Conservation (phyloP, 2,329 filamentous ascomycete genomes). For the Rutstroemia sydowiana region DNA sequence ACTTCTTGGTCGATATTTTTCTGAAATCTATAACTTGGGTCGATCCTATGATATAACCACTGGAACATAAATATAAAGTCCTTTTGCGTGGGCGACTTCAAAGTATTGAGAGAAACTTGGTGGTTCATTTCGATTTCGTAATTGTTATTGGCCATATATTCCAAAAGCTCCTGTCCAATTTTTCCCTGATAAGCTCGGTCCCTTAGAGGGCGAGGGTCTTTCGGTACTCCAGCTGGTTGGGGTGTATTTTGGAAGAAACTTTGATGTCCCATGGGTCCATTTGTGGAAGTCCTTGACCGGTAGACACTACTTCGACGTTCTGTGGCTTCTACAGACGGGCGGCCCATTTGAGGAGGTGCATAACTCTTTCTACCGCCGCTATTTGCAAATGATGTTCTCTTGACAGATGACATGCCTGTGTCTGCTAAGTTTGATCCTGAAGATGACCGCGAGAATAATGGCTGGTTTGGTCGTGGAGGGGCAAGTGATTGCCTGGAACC, state of each 20-base stretch:
- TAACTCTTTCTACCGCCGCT: slow-evolving; percentile 53
- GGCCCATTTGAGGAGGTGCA: slow-evolving; percentile 35
- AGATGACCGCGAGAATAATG: slow-evolving; percentile 77
- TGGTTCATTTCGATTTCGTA: slow-evolving; percentile 99
- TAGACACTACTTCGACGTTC: slow-evolving; percentile 78
- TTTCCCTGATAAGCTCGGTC: slow-evolving; percentile 72
- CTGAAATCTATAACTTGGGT: slow-evolving; percentile 86
- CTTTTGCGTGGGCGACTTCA: slow-evolving; percentile 93
- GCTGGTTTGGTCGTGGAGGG: slow-evolving; percentile 74
- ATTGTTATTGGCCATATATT: slow-evolving; percentile 87
- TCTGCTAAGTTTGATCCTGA: slow-evolving; percentile 76
- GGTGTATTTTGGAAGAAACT: slow-evolving; percentile 92
- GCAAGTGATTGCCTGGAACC: slow-evolving; percentile 80
- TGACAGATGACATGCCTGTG: slow-evolving; percentile 73
- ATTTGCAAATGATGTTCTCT: slow-evolving; percentile 72
- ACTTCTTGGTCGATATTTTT: slow-evolving; percentile 96
- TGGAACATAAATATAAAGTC: slow-evolving; percentile 98
- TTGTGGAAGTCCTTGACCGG: slow-evolving; percentile 59
- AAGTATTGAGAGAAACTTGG: slow-evolving; percentile 78
- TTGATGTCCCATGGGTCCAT: slow-evolving; percentile 66
- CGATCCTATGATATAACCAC: slow-evolving; percentile 93
- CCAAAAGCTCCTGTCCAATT: slow-evolving; percentile 82
- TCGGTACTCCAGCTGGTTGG: slow-evolving; percentile 70
- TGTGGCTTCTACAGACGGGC: slow-evolving; percentile 36
- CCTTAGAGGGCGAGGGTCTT: slow-evolving; percentile 79